A percentile compares a stretch with the other conserved stretches of the same genome.
Evolutionary conservation across 2,329 filamentous ascomycete genomes (phyloP).

Genomic region (Myriangium duriaei): DNA sequence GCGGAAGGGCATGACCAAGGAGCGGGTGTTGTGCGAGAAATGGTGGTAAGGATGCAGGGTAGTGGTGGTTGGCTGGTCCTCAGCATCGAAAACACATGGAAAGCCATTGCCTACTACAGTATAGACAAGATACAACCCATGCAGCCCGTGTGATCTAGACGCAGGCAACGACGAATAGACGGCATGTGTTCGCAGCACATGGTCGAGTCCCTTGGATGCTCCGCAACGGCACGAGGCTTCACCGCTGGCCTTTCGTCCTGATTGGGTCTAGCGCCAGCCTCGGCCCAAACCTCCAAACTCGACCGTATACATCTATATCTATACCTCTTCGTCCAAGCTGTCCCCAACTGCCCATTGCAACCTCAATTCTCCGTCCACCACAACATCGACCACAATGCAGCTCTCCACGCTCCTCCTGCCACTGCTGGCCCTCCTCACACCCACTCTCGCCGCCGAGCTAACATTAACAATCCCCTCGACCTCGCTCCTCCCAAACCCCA

Average conservation of each 20-base stretch:
- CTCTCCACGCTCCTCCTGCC: slow-evolving; percentile 2
- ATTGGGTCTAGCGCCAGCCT: neutral
- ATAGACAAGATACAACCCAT: no score
- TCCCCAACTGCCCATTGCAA: neutral
- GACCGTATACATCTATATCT: no score
- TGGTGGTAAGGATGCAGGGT: slow-evolving; percentile 33
- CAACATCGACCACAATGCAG: slow-evolving; percentile 5
- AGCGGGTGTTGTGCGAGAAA: slow-evolving; percentile 37
- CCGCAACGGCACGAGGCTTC: no score
- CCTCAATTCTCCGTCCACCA: neutral
- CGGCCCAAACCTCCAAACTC: neutral
- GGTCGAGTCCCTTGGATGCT: no score
- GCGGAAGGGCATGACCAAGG: slow-evolving; percentile 26
- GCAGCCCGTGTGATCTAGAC: no score
- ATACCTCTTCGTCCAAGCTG: no score
- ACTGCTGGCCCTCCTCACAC: slow-evolving; percentile 1
- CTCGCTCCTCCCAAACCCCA: slow-evolving; percentile 31
- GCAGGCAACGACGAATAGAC: no score
- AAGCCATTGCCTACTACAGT: no score
- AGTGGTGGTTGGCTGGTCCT: no score
- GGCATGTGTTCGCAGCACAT: no score
- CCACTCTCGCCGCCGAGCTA: slow-evolving; percentile 29
- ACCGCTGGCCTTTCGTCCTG: no score
- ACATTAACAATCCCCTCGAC: slow-evolving; percentile 38
- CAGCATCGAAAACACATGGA: no score